Evolutionary conservation across 2,329 filamentous ascomycete species (phyloP).

Genomic region (Scleromitrula shiraiana): DNA sequence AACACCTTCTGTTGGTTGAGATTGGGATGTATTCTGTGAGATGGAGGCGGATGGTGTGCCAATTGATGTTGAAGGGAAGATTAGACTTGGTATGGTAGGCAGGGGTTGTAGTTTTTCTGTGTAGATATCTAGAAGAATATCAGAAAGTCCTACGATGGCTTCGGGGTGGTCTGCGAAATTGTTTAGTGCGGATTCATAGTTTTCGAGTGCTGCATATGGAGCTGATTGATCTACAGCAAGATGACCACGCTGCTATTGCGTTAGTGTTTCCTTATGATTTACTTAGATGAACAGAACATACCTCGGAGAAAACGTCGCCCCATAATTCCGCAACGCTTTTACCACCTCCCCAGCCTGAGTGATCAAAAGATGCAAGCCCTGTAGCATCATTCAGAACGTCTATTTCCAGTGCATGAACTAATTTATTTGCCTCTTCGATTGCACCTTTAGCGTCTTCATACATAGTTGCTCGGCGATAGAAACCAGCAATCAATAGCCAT

Average conservation of each 20-base stretch:
- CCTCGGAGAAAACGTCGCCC: slow-evolving; percentile 77
- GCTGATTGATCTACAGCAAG: slow-evolving; percentile 22
- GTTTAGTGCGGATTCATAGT: slow-evolving; percentile 76
- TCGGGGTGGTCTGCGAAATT: slow-evolving; percentile 71
- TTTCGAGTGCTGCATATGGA: slow-evolving; percentile 61
- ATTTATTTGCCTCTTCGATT: slow-evolving; percentile 70
- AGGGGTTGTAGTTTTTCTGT: slow-evolving; percentile 56
- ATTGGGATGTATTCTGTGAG: slow-evolving; percentile 12
- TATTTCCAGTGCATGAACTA: slow-evolving; percentile 63
- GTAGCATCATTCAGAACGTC: slow-evolving; percentile 56
- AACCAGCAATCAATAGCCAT: slow-evolving; percentile 83
- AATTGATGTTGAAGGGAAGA: slow-evolving; percentile 20
- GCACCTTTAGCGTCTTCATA: slow-evolving; percentile 74
- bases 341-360: slow-evolving; percentile 67
- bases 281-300: slow-evolving; percentile 38
- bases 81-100: slow-evolving; percentile 35
- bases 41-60: slow-evolving; percentile 23
- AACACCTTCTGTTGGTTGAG: slow-evolving; percentile 13
- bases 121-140: slow-evolving; percentile 81
- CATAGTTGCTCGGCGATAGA: slow-evolving; percentile 77
- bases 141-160: slow-evolving; percentile 75
- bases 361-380: slow-evolving; percentile 52
- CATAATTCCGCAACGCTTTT: slow-evolving; percentile 78
- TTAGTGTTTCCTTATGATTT: slow-evolving; percentile 22
- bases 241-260: slow-evolving; percentile 25